A percentile compares a stretch with the other conserved stretches of the same genome.
Evolutionary conservation across 805 yeast genomes (phyloP).

Genomic region (Suhomyces canberraensis): DNA sequence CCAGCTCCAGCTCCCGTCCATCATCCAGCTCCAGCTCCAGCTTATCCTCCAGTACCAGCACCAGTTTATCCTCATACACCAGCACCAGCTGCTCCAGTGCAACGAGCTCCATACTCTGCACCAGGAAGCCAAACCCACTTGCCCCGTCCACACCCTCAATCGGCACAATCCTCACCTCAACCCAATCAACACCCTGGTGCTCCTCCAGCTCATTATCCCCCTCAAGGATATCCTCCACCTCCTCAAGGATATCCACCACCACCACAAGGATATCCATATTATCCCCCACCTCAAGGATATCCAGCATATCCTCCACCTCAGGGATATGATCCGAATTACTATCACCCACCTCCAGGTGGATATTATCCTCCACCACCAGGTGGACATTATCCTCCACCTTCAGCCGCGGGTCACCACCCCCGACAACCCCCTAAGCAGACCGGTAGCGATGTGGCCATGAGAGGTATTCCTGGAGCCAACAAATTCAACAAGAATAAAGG

Average conservation of each 20-base stretch:
- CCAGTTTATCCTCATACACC: background rate
- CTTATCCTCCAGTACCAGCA: background rate
- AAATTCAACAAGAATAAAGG: constrained; percentile 37
- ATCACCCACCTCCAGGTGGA: constrained; percentile 10
- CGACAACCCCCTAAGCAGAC: constrained; percentile 19
- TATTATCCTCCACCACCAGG: constrained; percentile 13
- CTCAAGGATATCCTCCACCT: constrained; percentile 11
- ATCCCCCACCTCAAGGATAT: constrained; percentile 13
- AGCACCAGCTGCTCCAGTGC: too few species aligned
- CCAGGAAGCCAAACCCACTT: constrained; percentile 7
- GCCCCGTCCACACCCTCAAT: constrained; percentile 2
- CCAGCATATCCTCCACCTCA: constrained; percentile 9
- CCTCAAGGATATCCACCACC: constrained; percentile 4
- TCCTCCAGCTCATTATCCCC: constrained; percentile 10
- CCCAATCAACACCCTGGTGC: constrained; percentile 3
- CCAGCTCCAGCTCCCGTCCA: constrained; percentile 1
- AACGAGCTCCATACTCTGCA: background rate
- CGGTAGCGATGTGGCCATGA: constrained; percentile 42
- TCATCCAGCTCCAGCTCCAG: background rate
- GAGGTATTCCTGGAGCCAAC: constrained; percentile 45
- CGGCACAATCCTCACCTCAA: constrained; percentile 7
- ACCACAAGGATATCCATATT: constrained; percentile 9
- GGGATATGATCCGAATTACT: constrained; percentile 9
- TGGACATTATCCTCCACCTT: constrained; percentile 11
- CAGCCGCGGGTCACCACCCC: constrained; percentile 3